Conservation (phyloP, 2,329 filamentous ascomycete species). For the Chalaropsis ovoidea region DNA sequence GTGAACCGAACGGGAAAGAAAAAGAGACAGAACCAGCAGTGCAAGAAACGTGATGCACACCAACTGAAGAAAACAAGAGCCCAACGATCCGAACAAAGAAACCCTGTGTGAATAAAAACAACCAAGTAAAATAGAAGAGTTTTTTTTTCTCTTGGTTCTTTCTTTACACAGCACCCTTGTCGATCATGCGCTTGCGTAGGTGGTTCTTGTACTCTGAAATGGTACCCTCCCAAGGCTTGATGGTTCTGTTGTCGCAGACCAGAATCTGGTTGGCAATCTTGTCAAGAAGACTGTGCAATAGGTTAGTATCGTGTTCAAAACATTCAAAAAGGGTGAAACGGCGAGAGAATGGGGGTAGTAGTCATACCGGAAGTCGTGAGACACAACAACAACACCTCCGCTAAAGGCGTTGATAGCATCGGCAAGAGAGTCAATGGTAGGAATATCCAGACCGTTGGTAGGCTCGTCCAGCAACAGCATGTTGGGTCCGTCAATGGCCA, state of each 20-base stretch:
- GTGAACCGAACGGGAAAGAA: neutral
- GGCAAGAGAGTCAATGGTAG: conserved; percentile 92
- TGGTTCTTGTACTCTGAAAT: conserved; percentile 98
- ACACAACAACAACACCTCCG: conserved; percentile 94
- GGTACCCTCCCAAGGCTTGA: conserved; percentile 74
- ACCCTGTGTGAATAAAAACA: conserved; percentile 6
- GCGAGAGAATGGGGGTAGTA: neutral
- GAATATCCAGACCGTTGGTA: conserved; percentile 98
- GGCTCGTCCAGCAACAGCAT: conserved; percentile 97
- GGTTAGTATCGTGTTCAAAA: conserved; percentile 28
- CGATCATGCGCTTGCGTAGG: conserved; percentile 97
- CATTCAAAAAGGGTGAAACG: neutral
- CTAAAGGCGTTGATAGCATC: conserved; percentile 95
- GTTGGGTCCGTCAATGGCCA: conserved; percentile 92
- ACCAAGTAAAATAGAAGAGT: neutral
- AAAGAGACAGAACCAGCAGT: conserved; percentile 6
- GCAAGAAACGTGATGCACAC: conserved; percentile 9
- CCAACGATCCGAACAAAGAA: conserved; percentile 13
- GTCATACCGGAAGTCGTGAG: conserved; percentile 92
- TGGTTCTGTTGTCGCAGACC: conserved; percentile 96
- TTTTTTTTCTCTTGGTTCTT: no score
- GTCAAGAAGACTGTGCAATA: conserved; percentile 65
- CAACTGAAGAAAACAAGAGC: conserved; percentile 9
- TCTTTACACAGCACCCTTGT: conserved; percentile 66
- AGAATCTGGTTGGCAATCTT: conserved; percentile 99